Base-by-base conservation (phyloP, 768 basidiomycete species). In the Tulasnella sp. region DNA sequence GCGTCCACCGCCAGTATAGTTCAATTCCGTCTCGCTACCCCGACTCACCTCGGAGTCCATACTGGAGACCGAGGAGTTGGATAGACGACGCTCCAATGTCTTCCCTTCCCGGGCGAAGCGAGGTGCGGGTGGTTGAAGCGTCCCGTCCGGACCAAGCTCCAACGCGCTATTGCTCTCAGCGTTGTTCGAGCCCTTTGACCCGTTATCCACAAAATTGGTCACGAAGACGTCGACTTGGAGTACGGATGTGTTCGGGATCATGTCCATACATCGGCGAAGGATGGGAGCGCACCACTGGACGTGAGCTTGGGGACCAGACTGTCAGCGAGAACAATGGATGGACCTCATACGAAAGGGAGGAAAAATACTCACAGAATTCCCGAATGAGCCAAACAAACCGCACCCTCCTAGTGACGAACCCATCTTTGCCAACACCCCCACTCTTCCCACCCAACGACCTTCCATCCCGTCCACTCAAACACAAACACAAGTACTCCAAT, bases 301-400 rank as follows among this genome's bases (percentile, higher is more conserved):
- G 63, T 89, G 85, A 19, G 82, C 86, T 87, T 64, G 15, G 44
- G 43, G 51, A 34, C 23, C 30, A 19, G 41, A 56, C 47, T 45
- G 34, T 24, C 34, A 29, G 52, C 23, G 17, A 30, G 47, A 44
- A 26, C 29, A 4, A 21, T 23, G 32, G 59, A n/a, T 19, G 47
- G 41, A 45, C 56, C n/a, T n/a, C n/a, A 24, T 32, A 49, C 38
- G 21, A 23, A 26, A 38, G 15, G 17, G 23, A 43, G 13, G 1
- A 74, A 84, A n/a, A n/a, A n/a, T n/a, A n/a, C n/a, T 70, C 60
- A 86, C 86, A 77, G 66, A 82, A 88, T 66, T 88, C 88, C 41
- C 85, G 76, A 21, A 87, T 73, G 45, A 88, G 77, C 87, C 87
- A 89, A 2, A 88, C 76, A 63, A 89, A 86, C 17, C 86, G 75